These are phyloP conservation scores for Aspergillus melleus DNA, from an alignment of 2,329 filamentous ascomycete genomes.

Conservation along the genomic window DNA sequence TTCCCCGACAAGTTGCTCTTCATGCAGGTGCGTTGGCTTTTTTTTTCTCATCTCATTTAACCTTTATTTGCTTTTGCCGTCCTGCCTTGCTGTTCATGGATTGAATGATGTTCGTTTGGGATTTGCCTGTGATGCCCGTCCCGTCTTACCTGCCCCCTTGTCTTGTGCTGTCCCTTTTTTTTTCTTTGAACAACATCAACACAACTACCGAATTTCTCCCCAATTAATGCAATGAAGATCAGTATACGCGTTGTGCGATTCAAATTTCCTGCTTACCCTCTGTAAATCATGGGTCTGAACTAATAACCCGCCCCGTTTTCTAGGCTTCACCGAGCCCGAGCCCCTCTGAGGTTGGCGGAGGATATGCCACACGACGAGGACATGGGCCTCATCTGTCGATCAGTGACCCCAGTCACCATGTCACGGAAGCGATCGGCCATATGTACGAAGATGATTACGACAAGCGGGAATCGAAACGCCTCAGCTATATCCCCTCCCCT, in stretches of 20 bases:
- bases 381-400: conserved; percentile 66
- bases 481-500: conserved; percentile 68
- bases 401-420: conserved; percentile 88
- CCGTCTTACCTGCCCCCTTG: neutral
- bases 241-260: neutral
- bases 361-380: conserved; percentile 55
- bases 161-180: neutral
- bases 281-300: conserved; percentile 5
- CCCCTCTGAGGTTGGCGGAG: conserved; percentile 42
- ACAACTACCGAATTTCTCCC: neutral
- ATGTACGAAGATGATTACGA: conserved; percentile 78
- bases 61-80: conserved; percentile 2
- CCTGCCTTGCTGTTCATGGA: neutral
- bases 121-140: neutral
- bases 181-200: neutral
- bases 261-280: neutral
- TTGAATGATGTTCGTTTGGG: neutral
- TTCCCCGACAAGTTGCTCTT: conserved; percentile 31
- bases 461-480: conserved; percentile 62
- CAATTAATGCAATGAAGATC: neutral
- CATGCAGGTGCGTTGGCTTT: conserved; percentile 39
- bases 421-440: conserved; percentile 89
- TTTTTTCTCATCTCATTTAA: conserved; percentile 3
- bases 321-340: conserved; percentile 44
- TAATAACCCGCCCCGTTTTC: conserved; percentile 4